Percentiles rank a stretch among this genome's conserved stretches.
phyloP scores from a whole-genome alignment of 495 filamentous ascomycete genomes.

The Acidiella bohemica region DNA sequence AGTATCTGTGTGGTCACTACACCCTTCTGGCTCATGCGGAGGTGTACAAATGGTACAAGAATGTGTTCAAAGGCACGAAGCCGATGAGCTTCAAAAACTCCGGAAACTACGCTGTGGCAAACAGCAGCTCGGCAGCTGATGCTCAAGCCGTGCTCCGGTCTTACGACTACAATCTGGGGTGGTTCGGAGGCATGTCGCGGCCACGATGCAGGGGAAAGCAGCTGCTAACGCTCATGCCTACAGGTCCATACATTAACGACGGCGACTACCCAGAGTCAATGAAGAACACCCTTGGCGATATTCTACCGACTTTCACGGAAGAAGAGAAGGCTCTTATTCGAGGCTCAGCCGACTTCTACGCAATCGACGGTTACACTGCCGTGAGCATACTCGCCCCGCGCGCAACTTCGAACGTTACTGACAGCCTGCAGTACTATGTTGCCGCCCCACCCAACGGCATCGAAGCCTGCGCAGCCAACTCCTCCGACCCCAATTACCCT shows the following conservation, averaged over 20 bases:
- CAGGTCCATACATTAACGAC: too few relatives aligned
- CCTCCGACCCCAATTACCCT: constrained; percentile 29
- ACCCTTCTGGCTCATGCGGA: constrained; percentile 26
- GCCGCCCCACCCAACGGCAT: constrained; percentile 23
- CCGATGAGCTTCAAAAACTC: constrained; percentile 29
- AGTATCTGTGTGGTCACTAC: constrained; percentile 26
- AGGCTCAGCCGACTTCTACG: constrained; percentile 24
- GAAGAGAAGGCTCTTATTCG: constrained; percentile 22
- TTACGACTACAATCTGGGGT: constrained; percentile 25
- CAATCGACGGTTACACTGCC: constrained; percentile 23
- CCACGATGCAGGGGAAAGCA: too few relatives aligned
- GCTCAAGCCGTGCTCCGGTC: constrained; percentile 16
- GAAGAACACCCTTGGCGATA: constrained; percentile 16
- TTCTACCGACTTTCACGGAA: constrained; percentile 21
- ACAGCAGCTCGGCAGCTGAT: constrained; percentile 18
- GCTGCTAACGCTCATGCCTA: too few relatives aligned
- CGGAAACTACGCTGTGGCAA: constrained; percentile 26
- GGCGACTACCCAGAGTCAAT: constrained; percentile 23
- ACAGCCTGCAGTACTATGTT: constrained; percentile 26
- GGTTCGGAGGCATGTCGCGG: constrained; percentile 22
- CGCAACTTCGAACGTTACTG: not conserved
- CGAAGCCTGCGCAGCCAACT: constrained; percentile 19
- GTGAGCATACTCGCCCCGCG: not conserved
- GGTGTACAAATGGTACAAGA: constrained; percentile 28
- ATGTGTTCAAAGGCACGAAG: constrained; percentile 22